Evolutionary conservation across 140 eudicot genomes (phyloP), one percentile per base, ranked within the genome.

Genomic region (Flaveria floridana): DNA sequence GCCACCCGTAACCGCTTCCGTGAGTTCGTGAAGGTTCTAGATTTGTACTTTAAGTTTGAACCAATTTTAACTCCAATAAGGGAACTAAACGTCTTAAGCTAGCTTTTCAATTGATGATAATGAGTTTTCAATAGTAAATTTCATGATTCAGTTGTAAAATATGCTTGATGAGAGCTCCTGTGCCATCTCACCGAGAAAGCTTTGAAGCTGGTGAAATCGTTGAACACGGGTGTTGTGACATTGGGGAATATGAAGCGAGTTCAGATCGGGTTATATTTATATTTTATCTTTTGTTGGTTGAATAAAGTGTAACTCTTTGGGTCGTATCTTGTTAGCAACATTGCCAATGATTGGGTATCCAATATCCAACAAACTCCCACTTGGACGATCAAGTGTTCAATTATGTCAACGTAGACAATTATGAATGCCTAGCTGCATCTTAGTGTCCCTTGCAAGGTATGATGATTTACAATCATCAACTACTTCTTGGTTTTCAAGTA

Each of bases 101-200:
- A 87, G 91, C 23, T 21, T 93, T 50, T 87, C 88, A 84, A 83
- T 89, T 7, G 76, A 86, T 5, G 72, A 86, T 28, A 89, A 88
- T 21, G 23, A 21, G 84, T 88, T 84, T 8, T 23, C 90, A 56
- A 83, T 91, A 0, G 93, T 89, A 13, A 93, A 90, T 73, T 93
- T 93, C 78, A 93, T 93, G 97, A 93, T 93, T 10, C 96, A 93
- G 76, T 48, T 93, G 69, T 85, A 89, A 37, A 93, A 88, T 56
- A 51, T 89, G 2, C 80, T 93, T 0, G 97, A 85, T 28, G 95
- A 87, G 19, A 66, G 68, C 25, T 28, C 72, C 14, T 21, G 34
- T 6, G 74, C 73, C 7, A 89, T 93, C 37, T 30, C 37, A 30
- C 6, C 0, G 85, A 77, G 42, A 63, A 86, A 11, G 95, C 90